phyloP scores from a whole-genome alignment of 192 early-diverging fungal genomes.

The Backusella macrospora region DNA sequence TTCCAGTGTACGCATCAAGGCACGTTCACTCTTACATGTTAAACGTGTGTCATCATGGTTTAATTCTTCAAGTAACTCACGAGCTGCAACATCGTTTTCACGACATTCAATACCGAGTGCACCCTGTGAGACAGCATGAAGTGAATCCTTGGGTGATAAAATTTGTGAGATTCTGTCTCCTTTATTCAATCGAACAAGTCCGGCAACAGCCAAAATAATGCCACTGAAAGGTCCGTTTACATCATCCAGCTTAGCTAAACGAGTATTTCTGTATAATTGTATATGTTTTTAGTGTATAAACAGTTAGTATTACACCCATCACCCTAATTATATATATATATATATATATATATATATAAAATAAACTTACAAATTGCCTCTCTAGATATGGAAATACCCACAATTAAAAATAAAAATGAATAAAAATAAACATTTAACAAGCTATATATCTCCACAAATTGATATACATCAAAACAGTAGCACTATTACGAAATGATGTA shows the following conservation, averaged over 20 bases:
- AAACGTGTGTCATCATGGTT: constrained; percentile 67
- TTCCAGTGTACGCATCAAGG: constrained; percentile 86
- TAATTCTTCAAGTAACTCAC: constrained; percentile 61
- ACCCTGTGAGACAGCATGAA: constrained; percentile 94
- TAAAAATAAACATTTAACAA: background rate
- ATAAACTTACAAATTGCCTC: constrained; percentile 44
- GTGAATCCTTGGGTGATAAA: constrained; percentile 59
- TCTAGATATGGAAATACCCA: constrained; percentile 7
- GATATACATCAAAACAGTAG: background rate
- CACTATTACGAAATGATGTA: background rate
- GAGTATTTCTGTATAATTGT: constrained; percentile 77
- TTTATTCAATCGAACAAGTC: constrained; percentile 73
- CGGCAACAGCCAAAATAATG: constrained; percentile 86
- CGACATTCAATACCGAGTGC: constrained; percentile 87
- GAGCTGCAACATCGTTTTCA: constrained; percentile 56
- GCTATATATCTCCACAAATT: background rate
- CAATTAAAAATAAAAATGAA: constrained; percentile 1
- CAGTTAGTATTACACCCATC: constrained; percentile 17
- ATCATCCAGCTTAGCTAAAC: constrained; percentile 86
- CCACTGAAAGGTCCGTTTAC: constrained; percentile 69
- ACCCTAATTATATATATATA: constrained; percentile 2
- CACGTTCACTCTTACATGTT: constrained; percentile 79
- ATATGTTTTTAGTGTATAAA: background rate
- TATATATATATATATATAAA: constrained; percentile 23
- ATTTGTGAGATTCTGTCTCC: constrained; percentile 71